Base-by-base conservation (phyloP, 1,284 basidiomycete species). In the Peniophora sp. region DNA sequence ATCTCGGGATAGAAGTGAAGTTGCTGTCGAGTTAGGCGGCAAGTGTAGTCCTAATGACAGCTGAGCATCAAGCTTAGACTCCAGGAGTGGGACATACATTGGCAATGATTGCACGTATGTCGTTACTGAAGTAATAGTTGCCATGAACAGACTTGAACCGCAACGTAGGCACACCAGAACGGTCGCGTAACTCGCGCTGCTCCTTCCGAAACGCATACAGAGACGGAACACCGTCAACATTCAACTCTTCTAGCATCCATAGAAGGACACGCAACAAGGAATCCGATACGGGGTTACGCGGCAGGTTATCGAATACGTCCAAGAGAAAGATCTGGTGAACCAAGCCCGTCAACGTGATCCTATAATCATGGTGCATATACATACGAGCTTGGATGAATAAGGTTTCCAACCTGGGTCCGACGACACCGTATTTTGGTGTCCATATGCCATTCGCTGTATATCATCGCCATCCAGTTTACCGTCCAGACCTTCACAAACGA, bases 201-300 rank as follows among this genome's bases (percentile, higher is more conserved):
- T 58, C 37, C 44, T 60, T 51, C 17, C 58, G 56, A 18, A 69
- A 54, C 12, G n/a, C 37, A 24, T 62, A 51, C 27, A 66, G 57
- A 0, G 61, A 60, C 2, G 66, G 67, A 3, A 70, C 62, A 51
- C 64, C 46, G 3, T 37, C 27, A 5, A 57, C 57, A 0, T 61
- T 60, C n/a, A 42, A 24, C 47, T 66, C 61, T 15, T 54, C 42
- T 1, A 68, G 50, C 3, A 65, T 47, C 61, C 62, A 67, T 2
- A 70, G 49, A 22, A 68, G 50, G 3, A 65, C 47, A 15, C 53
- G 57, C 58, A 68, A 60, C 3, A 66, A 51, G 1, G 57, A 52
- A 24, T 55, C 47, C 2, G 64, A 64, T 0, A 68, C 49, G 6
- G 57, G 58, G 2, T 56, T 34, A 11, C 56, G 57, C 2, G 56